Evolutionary conservation across 2,329 filamentous ascomycete species (phyloP), one percentile per base, ranked within the genome.

Genomic region (Alternaria incomplexa): DNA sequence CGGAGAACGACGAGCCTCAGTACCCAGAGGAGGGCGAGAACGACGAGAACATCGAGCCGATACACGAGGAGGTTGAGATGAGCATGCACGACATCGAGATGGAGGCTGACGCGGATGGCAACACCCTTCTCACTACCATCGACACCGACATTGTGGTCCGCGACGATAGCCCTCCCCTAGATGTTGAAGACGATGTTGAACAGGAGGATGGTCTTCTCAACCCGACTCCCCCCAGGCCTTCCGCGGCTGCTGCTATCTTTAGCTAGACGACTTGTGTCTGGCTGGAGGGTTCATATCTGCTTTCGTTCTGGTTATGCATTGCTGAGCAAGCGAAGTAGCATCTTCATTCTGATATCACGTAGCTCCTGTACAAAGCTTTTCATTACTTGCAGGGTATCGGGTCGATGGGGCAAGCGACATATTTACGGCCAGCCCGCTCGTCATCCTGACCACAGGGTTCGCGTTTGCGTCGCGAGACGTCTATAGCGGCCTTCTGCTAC

Each of bases 31-130:
- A 23, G 10, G 28, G 5, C 17, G 17, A 36, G 28, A n/a, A n/a
- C 23, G 36, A 25, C n/a, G 40, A 56, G 40, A 46, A 44, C 12
- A 23, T 13, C 23, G 53, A 56, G 40, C 26, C 40, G 25, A 25
- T 23, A 23, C 48, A 23, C 13, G 36, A 46, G n/a, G 36, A 46
- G 7, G 8, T 46, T 17, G 40, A 46, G 53, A n/a, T 56, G 32
- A 54, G 17, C 36, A 22, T 54, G 11, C 36, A 54, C 4, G 23
- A 25, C 13, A 5, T 54, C 15, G 32, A 54, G 22, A 44, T 44
- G 32, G 51, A 54, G 51, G 30, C 25, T n/a, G 11, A 44, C 22
- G 36, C 13, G 6, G 22, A 25, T 28, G 32, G 11, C 23, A 44
- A 17, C n/a, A 23, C 36, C n/a, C 36, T 52, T 4, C 28, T 26